Evolutionary conservation across 331 rosid genomes (phyloP), one percentile per base, ranked within the genome.

Genomic region (Prunus yedoensis): DNA sequence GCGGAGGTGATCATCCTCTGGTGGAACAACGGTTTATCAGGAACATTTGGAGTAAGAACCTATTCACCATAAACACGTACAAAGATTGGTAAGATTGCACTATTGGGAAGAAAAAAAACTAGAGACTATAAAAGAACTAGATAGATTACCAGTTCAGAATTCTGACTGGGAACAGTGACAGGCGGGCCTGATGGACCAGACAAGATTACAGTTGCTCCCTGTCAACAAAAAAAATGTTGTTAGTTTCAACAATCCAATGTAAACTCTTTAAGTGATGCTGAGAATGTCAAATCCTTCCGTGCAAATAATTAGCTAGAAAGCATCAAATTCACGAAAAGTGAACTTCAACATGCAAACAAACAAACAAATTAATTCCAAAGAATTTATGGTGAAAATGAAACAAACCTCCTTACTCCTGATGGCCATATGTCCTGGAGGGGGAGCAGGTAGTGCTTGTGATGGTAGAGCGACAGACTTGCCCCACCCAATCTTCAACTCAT

Each of bases 181-280:
- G 99, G 97, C 1, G 97, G 99, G 77, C 99, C 99, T 46, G 99
- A 90, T 63, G 99, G 93, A 82, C 99, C 97, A 73, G 99, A 95
- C 81, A 95, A 81, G 80, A 95, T 88, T 56, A 95, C 97, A 52
- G 99, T 95, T 77, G 83, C 91, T 52, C 99, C 99, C 99, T 95
- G 92, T 71, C 79, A 79, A 78, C 65, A 66, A 72, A 45, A 85
- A 35, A 47, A 78, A 63, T 52, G 47, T 63, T 52, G 47, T 32
- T 32, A 20, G 32, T 9, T 71, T 16, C 54, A 61, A n/a, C 3
- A 14, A 47, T 68, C 69, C 50, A 20, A 27, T n/a, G 50, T 15
- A 17, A 47, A 67, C 71, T 28, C 35, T 45, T n/a, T 61, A 53
- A n/a, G 45, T 60, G 30, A 61, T 21, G 16, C 46, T 12, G 49